Conservation (phyloP, 495 filamentous ascomycete species). For the Podospora pseudoanserina region DNA sequence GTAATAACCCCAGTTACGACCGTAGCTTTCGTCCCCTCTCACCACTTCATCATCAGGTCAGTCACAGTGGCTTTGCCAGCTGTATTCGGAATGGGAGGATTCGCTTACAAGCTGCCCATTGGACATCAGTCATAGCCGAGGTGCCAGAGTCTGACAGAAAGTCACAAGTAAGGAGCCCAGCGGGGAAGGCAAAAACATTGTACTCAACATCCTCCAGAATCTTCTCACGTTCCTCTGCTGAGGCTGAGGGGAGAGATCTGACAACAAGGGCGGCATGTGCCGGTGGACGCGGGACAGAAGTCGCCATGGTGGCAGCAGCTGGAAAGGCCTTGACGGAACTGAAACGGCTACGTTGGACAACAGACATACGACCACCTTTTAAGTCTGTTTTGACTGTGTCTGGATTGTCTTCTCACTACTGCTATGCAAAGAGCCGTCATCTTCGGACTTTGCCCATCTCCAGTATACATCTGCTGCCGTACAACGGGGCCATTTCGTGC, state of each 20-base stretch:
- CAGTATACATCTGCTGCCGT: no score
- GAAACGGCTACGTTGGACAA: not conserved
- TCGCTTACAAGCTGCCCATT: slow-evolving; percentile 9
- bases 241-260: slow-evolving; percentile 4
- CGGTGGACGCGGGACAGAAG: not conserved
- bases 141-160: slow-evolving; percentile 8
- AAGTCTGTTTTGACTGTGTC: no score
- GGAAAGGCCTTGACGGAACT: not conserved
- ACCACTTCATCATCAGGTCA: not conserved
- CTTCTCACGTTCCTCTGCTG: slow-evolving; percentile 1
- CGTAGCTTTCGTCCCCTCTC: slow-evolving; percentile 11
- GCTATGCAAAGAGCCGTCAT: no score
- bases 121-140: slow-evolving; percentile 5
- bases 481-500: no score
- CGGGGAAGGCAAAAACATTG: slow-evolving; percentile 11
- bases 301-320: not conserved
- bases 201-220: slow-evolving; percentile 10
- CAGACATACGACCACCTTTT: no score
- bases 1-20: slow-evolving; percentile 11
- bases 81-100: not conserved
- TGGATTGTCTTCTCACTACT: no score
- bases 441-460: no score
- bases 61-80: not conserved
- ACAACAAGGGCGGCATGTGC: slow-evolving; percentile 7
- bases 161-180: slow-evolving; percentile 9